phyloP scores from a whole-genome alignment of 176 grass and related monocot species.

The Otatea glauca region DNA sequence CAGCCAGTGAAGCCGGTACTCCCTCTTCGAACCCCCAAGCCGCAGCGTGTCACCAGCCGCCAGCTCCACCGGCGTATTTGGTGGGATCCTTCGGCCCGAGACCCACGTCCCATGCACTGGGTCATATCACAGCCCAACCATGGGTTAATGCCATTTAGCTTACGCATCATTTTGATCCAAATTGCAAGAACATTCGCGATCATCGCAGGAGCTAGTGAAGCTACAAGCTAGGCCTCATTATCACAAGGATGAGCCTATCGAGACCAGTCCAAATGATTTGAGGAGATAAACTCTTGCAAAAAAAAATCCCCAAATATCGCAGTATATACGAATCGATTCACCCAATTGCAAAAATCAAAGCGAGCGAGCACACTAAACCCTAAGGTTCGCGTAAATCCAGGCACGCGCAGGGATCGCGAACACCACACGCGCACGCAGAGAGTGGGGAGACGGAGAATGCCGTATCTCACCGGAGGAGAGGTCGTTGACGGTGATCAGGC shows the following conservation, averaged over 20 bases:
- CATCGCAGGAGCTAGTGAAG: neutral
- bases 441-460: neutral
- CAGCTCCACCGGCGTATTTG: constrained; percentile 60
- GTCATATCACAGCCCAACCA: neutral
- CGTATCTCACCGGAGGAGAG: constrained; percentile 64
- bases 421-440: neutral
- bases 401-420: neutral
- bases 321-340: neutral
- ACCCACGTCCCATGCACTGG: constrained; percentile 95
- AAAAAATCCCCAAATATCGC: neutral
- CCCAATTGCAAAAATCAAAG: neutral
- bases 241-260: neutral
- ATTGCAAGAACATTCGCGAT: neutral
- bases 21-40: constrained; percentile 73
- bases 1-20: constrained; percentile 86
- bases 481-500: constrained; percentile 69
- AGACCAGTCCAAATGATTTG: neutral
- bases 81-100: constrained; percentile 71
- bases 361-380: neutral
- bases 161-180: neutral
- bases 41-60: constrained; percentile 61
- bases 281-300: neutral
- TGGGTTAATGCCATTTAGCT: neutral
- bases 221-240: neutral
- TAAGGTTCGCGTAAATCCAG: neutral